A percentile compares a stretch with the other conserved stretches of the same genome.
Conservation (phyloP, 495 filamentous ascomycete genomes). For the Poronia punctata region DNA sequence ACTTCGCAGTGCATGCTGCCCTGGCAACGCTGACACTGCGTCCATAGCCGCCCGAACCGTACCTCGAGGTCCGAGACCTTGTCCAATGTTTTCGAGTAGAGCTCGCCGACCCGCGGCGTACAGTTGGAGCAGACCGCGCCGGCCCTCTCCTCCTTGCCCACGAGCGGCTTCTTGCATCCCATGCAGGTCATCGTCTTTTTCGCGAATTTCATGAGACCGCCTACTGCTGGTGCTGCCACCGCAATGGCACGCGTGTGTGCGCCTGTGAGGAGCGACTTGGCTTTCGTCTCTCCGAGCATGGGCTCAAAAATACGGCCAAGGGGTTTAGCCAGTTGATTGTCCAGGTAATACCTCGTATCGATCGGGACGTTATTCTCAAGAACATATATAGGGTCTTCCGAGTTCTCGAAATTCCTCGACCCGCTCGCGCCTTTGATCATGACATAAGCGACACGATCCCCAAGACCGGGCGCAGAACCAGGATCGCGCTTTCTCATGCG, state of each 20-base stretch:
- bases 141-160: conserved; percentile 64
- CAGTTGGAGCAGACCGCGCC: conserved; percentile 88
- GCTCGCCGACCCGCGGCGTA: conserved; percentile 74
- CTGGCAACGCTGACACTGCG: conserved; percentile 96
- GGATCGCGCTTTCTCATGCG: conserved; percentile 95
- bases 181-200: conserved; percentile 97
- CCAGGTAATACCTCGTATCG: conserved; percentile 97
- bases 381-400: conserved; percentile 94
- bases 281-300: conserved; percentile 87
- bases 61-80: conserved; percentile 90
- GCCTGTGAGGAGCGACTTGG: conserved; percentile 70
- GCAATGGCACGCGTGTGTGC: conserved; percentile 90
- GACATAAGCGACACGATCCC: conserved; percentile 96
- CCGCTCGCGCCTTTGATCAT: conserved; percentile 88
- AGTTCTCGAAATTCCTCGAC: conserved; percentile 89
- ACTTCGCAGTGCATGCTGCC: conserved; percentile 97
- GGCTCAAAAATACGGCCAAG: conserved; percentile 95
- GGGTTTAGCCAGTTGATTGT: conserved; percentile 95
- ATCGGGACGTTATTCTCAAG: conserved; percentile 97
- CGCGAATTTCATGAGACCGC: conserved; percentile 95
- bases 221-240: conserved; percentile 79
- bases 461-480: conserved; percentile 87
- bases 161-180: conserved; percentile 95
- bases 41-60: conserved; percentile 89
- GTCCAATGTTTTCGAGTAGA: conserved; percentile 85